These are phyloP conservation scores for Hydnomerulius pinastri DNA, from an alignment of 768 basidiomycete species.

Conservation along the genomic window DNA sequence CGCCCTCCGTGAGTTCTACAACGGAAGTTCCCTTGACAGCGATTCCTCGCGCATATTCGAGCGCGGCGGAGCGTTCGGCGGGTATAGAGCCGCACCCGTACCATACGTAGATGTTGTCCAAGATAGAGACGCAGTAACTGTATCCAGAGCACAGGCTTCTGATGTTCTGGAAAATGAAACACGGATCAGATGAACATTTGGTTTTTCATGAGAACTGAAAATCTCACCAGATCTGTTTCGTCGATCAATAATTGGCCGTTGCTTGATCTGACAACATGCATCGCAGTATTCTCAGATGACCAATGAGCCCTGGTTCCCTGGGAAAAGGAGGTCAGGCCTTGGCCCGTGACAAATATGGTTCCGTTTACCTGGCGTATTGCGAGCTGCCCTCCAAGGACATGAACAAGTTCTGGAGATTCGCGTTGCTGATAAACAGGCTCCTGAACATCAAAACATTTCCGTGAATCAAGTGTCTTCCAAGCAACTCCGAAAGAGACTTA, in stretches of 20 bases:
- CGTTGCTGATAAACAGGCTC: slow-evolving; percentile 54
- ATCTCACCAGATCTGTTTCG: slow-evolving; percentile 76
- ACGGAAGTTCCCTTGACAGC: slow-evolving; percentile 39
- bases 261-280: slow-evolving; percentile 68
- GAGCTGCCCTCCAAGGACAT: slow-evolving; percentile 67
- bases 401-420: slow-evolving; percentile 65
- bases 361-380: slow-evolving; percentile 68
- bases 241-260: slow-evolving; percentile 61
- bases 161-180: slow-evolving; percentile 44
- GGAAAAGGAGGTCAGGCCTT: slow-evolving; percentile 6
- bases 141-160: slow-evolving; percentile 82
- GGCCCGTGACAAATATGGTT: neutral
- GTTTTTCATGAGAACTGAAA: slow-evolving; percentile 12
- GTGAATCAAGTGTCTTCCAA: neutral
- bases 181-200: slow-evolving; percentile 5
- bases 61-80: slow-evolving; percentile 61
- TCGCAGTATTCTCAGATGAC: slow-evolving; percentile 78
- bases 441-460: slow-evolving; percentile 15
- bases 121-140: slow-evolving; percentile 73
- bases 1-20: slow-evolving; percentile 65
- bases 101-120: slow-evolving; percentile 79
- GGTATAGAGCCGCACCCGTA: slow-evolving; percentile 69
- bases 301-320: slow-evolving; percentile 75
- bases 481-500: slow-evolving; percentile 35
- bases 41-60: slow-evolving; percentile 57